phyloP scores from a whole-genome alignment of 179 eudicot genomes.

The Monotropa hypopitys region DNA sequence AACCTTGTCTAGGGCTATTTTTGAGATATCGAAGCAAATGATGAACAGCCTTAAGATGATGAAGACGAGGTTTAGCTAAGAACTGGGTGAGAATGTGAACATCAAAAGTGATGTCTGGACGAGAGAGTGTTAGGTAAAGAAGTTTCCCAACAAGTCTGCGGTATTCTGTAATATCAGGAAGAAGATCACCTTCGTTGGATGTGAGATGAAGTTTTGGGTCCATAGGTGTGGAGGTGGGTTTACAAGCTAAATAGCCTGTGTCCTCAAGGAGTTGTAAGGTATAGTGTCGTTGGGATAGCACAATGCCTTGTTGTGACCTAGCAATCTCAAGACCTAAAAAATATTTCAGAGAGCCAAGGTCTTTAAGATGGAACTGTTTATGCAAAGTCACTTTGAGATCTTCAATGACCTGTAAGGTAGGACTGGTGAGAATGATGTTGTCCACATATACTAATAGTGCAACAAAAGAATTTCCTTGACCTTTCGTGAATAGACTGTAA shows the following conservation, averaged over 20 bases:
- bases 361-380: neutral
- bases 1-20: neutral
- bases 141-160: neutral
- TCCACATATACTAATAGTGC: too few relatives aligned
- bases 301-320: neutral
- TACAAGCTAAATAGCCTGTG: neutral
- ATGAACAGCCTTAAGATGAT: neutral
- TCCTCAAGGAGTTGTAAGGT: neutral
- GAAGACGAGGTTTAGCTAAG: neutral
- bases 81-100: neutral
- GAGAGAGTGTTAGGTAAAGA: neutral
- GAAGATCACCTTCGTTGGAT: neutral
- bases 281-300: neutral
- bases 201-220: too few relatives aligned
- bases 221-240: neutral
- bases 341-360: neutral
- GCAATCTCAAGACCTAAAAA: neutral
- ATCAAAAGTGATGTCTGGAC: too few relatives aligned
- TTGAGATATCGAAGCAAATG: neutral
- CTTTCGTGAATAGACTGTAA: neutral
- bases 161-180: neutral
- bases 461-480: too few relatives aligned
- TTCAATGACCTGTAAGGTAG: neutral
- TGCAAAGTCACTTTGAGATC: neutral
- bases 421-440: neutral